Conservation (phyloP, 2,329 filamentous ascomycete species). For the Stachybotrys chlorohalonatus region DNA sequence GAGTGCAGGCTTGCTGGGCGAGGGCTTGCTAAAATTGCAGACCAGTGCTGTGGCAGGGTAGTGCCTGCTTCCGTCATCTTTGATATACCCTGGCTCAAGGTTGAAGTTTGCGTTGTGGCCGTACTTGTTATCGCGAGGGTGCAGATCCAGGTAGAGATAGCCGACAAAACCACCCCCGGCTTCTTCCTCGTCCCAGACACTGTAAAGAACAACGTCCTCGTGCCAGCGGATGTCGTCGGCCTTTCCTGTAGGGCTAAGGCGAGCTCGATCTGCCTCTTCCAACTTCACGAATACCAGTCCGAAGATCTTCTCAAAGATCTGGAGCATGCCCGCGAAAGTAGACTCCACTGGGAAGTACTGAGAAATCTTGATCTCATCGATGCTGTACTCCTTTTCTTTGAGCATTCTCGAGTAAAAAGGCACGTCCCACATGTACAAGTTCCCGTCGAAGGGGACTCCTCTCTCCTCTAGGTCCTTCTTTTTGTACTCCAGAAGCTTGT, state of each 20-base stretch:
- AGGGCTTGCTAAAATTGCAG: constrained; percentile 80
- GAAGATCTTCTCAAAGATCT: constrained; percentile 76
- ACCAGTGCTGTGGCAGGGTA: constrained; percentile 75
- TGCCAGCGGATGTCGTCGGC: constrained; percentile 72
- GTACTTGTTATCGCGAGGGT: constrained; percentile 75
- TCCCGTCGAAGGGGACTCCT: constrained; percentile 50
- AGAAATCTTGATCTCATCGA: constrained; percentile 71
- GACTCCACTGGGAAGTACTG: constrained; percentile 75
- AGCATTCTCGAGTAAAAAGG: constrained; percentile 73
- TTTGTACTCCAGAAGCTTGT: constrained; percentile 65
- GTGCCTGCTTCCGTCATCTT: constrained; percentile 57
- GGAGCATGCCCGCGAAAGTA: constrained; percentile 69
- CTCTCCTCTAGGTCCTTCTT: constrained; percentile 56
- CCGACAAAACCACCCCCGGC: constrained; percentile 67
- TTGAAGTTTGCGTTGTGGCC: constrained; percentile 81
- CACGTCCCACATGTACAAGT: constrained; percentile 78
- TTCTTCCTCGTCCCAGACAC: constrained; percentile 69
- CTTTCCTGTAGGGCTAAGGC: constrained; percentile 57
- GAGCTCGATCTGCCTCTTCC: constrained; percentile 53
- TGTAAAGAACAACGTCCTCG: constrained; percentile 73
- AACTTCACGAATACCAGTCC: constrained; percentile 72
- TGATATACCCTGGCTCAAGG: constrained; percentile 62
- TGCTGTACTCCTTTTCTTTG: constrained; percentile 70
- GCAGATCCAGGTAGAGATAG: constrained; percentile 75
- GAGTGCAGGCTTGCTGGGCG: constrained; percentile 64